phyloP scores from a whole-genome alignment of 345 rosid genomes.

The Clarkia xantiana region DNA sequence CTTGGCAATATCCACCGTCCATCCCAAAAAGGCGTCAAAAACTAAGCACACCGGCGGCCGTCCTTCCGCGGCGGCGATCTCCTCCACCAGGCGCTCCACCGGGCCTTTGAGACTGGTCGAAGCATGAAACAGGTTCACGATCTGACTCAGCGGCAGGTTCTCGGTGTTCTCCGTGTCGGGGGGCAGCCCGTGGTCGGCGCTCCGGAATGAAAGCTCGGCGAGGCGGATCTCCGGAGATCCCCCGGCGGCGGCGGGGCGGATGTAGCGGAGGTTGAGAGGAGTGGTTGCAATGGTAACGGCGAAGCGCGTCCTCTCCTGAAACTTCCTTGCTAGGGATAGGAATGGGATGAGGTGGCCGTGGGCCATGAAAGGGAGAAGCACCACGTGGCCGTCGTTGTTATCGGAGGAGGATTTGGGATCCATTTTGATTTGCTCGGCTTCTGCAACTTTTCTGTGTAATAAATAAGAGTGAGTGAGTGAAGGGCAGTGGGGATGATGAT shows the following conservation, averaged over 20 bases:
- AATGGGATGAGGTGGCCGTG: constrained; percentile 47
- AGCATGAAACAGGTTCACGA: constrained; percentile 9
- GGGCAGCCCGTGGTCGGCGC: no score
- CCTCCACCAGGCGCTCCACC: constrained; percentile 11
- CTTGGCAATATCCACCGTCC: constrained; percentile 26
- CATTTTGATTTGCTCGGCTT: no score
- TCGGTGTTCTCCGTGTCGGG: constrained; percentile 26
- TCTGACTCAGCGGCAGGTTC: constrained; percentile 18
- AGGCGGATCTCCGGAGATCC: constrained; percentile 11
- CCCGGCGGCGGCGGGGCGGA: constrained; percentile 14
- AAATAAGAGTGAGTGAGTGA: no score
- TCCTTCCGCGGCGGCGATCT: constrained; percentile 10
- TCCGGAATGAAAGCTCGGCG: constrained; percentile 21
- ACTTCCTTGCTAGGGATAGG: constrained; percentile 23
- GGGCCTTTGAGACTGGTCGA: constrained; percentile 13
- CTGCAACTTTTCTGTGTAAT: no score
- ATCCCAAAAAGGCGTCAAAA: constrained; percentile 25
- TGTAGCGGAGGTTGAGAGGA: constrained; percentile 23
- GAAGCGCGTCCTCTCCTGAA: constrained; percentile 20
- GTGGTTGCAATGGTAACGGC: constrained; percentile 28
- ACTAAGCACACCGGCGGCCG: constrained; percentile 29
- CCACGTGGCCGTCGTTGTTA: constrained; percentile 18
- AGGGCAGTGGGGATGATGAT: no score
- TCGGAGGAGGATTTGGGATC: no score
- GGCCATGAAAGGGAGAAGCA: constrained; percentile 34